A percentile compares a stretch with the other conserved stretches of the same genome.
Evolutionary conservation across 2,329 filamentous ascomycete species (phyloP).

Genomic region (Domatiomyces globalis): DNA sequence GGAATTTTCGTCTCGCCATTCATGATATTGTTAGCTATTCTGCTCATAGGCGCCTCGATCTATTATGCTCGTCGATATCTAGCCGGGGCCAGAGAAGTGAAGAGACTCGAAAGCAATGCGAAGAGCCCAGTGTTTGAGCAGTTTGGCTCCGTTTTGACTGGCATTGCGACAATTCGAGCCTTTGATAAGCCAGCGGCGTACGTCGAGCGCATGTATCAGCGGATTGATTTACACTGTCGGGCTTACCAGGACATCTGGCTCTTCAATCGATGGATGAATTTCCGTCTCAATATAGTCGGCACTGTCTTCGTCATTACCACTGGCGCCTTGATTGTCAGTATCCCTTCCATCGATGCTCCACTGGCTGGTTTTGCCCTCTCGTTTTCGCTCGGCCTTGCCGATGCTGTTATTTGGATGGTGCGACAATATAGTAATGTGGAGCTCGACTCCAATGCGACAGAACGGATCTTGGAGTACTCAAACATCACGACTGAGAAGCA

Average conservation of each 20-base stretch:
- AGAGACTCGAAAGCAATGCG: slow-evolving; percentile 60
- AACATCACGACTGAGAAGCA: slow-evolving; percentile 53
- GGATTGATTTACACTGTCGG: slow-evolving; percentile 53
- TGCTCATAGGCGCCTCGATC: slow-evolving; percentile 45
- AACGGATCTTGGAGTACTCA: slow-evolving; percentile 62
- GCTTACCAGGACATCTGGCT: slow-evolving; percentile 56
- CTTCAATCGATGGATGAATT: slow-evolving; percentile 64
- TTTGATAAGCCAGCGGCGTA: slow-evolving; percentile 57
- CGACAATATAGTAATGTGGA: slow-evolving; percentile 57
- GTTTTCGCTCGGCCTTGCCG: slow-evolving; percentile 57
- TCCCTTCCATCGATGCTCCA: slow-evolving; percentile 49
- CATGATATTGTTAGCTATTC: slow-evolving; percentile 47
- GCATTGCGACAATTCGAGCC: slow-evolving; percentile 60
- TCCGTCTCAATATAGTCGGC: slow-evolving; percentile 56
- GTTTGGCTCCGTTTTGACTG: slow-evolving; percentile 57
- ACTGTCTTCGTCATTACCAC: slow-evolving; percentile 54
- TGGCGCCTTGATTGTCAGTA: slow-evolving; percentile 48
- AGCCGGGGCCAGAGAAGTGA: slow-evolving; percentile 57
- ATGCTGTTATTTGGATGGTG: slow-evolving; percentile 50
- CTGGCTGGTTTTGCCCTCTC: slow-evolving; percentile 62
- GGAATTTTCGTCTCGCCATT: slow-evolving; percentile 53
- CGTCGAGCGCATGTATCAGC: slow-evolving; percentile 52
- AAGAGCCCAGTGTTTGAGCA: slow-evolving; percentile 72
- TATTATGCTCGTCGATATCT: slow-evolving; percentile 50
- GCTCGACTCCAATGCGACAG: slow-evolving; percentile 64